These are phyloP conservation scores for Hypoxylon sp. DNA, from an alignment of 2,329 filamentous ascomycete species.

Conservation along the genomic window DNA sequence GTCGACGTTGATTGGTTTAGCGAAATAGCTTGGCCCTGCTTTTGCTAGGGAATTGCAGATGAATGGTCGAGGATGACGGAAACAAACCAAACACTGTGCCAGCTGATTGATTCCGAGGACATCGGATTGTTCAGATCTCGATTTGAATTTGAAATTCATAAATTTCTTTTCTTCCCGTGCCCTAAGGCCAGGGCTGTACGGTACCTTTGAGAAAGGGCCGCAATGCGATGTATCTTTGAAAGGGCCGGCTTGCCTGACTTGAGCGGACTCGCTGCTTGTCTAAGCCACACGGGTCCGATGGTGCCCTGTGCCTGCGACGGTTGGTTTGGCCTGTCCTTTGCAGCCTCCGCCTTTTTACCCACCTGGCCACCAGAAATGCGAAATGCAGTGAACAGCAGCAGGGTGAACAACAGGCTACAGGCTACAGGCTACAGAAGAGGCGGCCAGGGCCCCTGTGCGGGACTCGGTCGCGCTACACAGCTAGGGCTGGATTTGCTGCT, in stretches of 20 bases:
- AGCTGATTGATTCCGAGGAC: slow-evolving; percentile 10
- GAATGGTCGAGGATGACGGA: slow-evolving; percentile 18
- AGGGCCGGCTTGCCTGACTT: slow-evolving; percentile 14
- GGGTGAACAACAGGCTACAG: slow-evolving; percentile 18
- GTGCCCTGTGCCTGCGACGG: slow-evolving; percentile 25
- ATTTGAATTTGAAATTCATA: slow-evolving; percentile 2
- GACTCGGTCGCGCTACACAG: slow-evolving; percentile 38
- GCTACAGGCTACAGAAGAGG: slow-evolving; percentile 30
- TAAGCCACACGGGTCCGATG: slow-evolving; percentile 41
- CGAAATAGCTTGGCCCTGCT: slow-evolving; percentile 11
- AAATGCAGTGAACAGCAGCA: background rate
- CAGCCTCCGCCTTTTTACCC: slow-evolving; percentile 42
- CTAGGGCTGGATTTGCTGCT: slow-evolving; percentile 30
- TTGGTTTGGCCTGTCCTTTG: slow-evolving; percentile 35
- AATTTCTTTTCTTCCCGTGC: background rate
- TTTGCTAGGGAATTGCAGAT: background rate
- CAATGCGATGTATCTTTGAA: slow-evolving; percentile 30
- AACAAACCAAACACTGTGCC: slow-evolving; percentile 11
- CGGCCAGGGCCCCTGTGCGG: slow-evolving; percentile 19
- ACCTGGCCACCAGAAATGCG: too few relatives aligned
- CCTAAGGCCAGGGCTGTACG: slow-evolving; percentile 17
- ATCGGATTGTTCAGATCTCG: slow-evolving; percentile 30
- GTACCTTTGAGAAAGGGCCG: slow-evolving; percentile 13
- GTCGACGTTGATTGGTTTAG: slow-evolving; percentile 20
- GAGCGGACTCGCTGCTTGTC: slow-evolving; percentile 27